Evolutionary conservation across 371 early-diverging fungal species (phyloP).

Genomic region (Mucor sp.): DNA sequence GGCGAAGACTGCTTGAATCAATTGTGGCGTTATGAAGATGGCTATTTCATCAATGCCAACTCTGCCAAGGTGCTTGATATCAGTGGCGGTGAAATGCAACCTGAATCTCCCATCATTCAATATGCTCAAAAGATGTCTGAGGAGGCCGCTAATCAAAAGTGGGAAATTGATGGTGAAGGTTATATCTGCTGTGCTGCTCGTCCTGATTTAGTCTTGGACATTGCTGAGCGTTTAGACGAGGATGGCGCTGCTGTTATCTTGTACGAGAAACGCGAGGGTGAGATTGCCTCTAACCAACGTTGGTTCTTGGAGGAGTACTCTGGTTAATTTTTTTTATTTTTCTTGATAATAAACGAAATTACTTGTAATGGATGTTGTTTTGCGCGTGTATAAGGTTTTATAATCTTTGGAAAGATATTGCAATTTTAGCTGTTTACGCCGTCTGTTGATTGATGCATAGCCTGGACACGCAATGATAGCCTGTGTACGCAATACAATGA

Average conservation of each 20-base stretch:
- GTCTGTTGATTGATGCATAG: too few species aligned
- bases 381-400: background rate
- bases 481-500: too few species aligned
- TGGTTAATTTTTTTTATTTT: constrained; percentile 12
- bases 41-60: constrained; percentile 33
- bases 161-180: constrained; percentile 33
- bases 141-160: constrained; percentile 39
- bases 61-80: constrained; percentile 39
- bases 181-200: constrained; percentile 28
- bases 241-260: constrained; percentile 30
- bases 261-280: constrained; percentile 32
- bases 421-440: too few species aligned
- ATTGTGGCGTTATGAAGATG: constrained; percentile 36
- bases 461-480: too few species aligned
- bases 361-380: too few species aligned
- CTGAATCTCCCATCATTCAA: constrained; percentile 31
- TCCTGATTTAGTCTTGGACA: constrained; percentile 39
- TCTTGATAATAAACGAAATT: background rate
- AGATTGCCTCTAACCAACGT: constrained; percentile 35
- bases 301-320: constrained; percentile 22
- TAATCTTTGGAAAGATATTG: background rate
- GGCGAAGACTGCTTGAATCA: constrained; percentile 23
- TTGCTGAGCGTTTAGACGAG: constrained; percentile 28
- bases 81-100: constrained; percentile 33
- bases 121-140: constrained; percentile 30